Evolutionary conservation across 768 basidiomycete species (phyloP), one percentile per base, ranked within the genome.

Genomic region (Russula abietina): DNA sequence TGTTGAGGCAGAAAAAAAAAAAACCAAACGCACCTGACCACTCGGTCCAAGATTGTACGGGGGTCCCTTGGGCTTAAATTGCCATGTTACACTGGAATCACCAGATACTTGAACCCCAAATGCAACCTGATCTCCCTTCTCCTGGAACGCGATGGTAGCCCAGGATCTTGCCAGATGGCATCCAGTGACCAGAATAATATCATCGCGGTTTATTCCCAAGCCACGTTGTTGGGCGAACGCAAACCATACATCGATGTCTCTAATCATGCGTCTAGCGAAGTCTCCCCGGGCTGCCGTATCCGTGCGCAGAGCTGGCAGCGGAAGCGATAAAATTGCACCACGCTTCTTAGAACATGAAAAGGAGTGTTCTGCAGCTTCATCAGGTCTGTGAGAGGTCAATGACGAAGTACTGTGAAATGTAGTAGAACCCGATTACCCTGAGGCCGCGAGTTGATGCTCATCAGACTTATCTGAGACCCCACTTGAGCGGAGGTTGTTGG

Each of bases 121-220:
- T 26, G 39, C 19, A 26, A 55, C 2, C 10, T 39, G 26, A 12
- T 43, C 54, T 9, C 41, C 54, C 10, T 24, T 51, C 16, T 10
- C 38, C 38, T 43, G 54, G 54, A 55, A 55, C 2, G 26, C 54
- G 17, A 55, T 12, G 26, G 26, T 55, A 11, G 54, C 54, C 54
- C 39, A 55, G 7, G 54, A 30, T 30, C 26, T 55, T 1, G 54
- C 28, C 11, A 55, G 54, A 28, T 55, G 26, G 11, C 54, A 41
- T 19, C 54, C 54, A 19, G 54, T 55, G 26, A 55, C 54, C 26
- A 55, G 39, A 41, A 55, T 41, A 11, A 55, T 43, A 8, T 55
- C 54, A 39, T 55, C 54, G 16, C 54, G 54, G 19, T 2, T n/a
- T 55, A 55, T 55, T 12, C 54, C 54, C 4, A 12, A 17, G 1